Conservation (phyloP, 805 yeast species). For the Wickerhamiella kazuoi region DNA sequence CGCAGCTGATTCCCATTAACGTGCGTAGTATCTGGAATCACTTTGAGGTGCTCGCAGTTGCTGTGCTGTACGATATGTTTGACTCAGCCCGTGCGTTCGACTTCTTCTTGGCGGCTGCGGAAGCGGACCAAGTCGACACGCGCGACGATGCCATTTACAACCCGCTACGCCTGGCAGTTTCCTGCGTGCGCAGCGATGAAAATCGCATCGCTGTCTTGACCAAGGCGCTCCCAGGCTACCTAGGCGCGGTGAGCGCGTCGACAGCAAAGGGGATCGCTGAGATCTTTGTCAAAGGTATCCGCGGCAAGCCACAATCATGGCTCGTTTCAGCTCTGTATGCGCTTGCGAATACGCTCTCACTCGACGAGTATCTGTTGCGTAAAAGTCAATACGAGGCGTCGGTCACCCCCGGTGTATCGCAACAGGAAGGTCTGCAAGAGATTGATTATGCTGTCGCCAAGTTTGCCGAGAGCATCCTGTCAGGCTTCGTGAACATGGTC, state of each 20-base stretch:
- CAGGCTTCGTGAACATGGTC: conserved; percentile 12
- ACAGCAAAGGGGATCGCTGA: conserved; percentile 37
- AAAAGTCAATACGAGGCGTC: conserved; percentile 4
- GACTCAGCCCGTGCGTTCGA: conserved; percentile 28
- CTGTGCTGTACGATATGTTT: conserved; percentile 30
- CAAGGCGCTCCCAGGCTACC: conserved; percentile 27
- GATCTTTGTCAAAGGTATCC: conserved; percentile 48
- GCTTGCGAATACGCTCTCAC: conserved; percentile 52
- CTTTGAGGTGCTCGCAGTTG: conserved; percentile 47
- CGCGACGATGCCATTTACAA: conserved; percentile 36
- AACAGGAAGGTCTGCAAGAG: conserved; percentile 5
- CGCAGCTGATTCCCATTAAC: conserved; percentile 20
- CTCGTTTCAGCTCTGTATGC: conserved; percentile 74
- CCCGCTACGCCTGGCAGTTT: conserved; percentile 35
- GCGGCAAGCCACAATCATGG: conserved; percentile 58
- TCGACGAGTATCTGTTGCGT: conserved; percentile 22
- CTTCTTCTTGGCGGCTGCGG: conserved; percentile 34
- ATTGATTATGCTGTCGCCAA: conserved; percentile 20
- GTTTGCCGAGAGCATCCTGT: conserved; percentile 10
- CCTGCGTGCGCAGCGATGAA: conserved; percentile 26
- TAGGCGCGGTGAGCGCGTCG: conserved; percentile 26
- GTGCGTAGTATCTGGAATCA: conserved; percentile 38
- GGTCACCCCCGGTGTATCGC: background rate
- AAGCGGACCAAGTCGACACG: conserved; percentile 14
- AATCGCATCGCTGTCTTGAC: conserved; percentile 19